Evolutionary conservation across 139 green algal species (phyloP).

Genomic region (Mesostigma viride): DNA sequence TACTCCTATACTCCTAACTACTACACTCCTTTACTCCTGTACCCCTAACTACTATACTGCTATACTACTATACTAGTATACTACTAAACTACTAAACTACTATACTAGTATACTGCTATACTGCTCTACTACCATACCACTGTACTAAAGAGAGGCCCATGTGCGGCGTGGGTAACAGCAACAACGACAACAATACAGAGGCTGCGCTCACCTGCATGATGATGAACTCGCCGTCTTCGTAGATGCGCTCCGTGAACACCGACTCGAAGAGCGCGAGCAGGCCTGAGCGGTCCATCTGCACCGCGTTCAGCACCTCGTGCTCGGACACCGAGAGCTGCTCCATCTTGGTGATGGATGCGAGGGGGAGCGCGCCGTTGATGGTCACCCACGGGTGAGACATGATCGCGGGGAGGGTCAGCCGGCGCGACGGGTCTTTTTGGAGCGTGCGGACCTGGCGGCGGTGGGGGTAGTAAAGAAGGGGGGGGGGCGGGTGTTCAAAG

Average conservation of each 20-base stretch:
- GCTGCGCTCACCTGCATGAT: not conserved
- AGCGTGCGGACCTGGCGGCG: conserved; percentile 58
- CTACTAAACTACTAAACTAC: too few relatives aligned
- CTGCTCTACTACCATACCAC: too few relatives aligned
- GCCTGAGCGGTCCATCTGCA: not conserved
- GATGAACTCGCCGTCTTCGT: not conserved
- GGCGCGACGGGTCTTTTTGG: conserved; percentile 56
- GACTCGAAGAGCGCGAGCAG: conserved; percentile 6
- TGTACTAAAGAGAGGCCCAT: too few relatives aligned
- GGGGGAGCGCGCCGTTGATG: not conserved
- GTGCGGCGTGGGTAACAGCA: too few relatives aligned
- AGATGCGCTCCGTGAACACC: not conserved
- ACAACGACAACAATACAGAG: too few relatives aligned
- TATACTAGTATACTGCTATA: too few relatives aligned
- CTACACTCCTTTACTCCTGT: too few relatives aligned
- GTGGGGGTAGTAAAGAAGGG: too few relatives aligned
- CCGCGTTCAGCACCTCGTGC: not conserved
- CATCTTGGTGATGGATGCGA: not conserved
- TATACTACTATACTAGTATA: too few relatives aligned
- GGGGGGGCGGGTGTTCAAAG: too few relatives aligned
- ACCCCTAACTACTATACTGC: too few relatives aligned
- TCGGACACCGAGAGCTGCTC: not conserved
- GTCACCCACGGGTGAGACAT: conserved; percentile 60
- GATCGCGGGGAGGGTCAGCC: conserved; percentile 49
- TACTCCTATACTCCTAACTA: too few relatives aligned